Evolutionary conservation across 1,139 yeast species (phyloP).

Genomic region (Pichia sp.): DNA sequence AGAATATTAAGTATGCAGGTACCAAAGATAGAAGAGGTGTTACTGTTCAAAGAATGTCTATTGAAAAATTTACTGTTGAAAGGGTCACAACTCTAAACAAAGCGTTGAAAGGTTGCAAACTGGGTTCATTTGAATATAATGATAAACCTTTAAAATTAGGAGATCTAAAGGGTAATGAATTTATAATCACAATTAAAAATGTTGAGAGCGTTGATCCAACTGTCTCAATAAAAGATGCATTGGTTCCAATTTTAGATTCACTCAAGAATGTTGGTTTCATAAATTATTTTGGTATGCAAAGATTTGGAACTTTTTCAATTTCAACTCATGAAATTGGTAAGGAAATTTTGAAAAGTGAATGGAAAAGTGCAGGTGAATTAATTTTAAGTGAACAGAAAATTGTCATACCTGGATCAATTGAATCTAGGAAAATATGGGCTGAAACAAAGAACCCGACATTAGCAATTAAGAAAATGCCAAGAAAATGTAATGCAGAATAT

Average conservation of each 20-base stretch:
- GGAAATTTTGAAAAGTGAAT: constrained; percentile 60
- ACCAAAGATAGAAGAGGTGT: constrained; percentile 96
- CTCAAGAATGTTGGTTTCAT: constrained; percentile 69
- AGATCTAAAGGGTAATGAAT: constrained; percentile 82
- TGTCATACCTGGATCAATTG: constrained; percentile 74
- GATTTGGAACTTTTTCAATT: constrained; percentile 92
- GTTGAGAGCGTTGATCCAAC: constrained; percentile 35
- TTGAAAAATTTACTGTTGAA: constrained; percentile 67
- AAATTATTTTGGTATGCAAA: constrained; percentile 93
- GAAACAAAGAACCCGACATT: constrained; percentile 58
- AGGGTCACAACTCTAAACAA: constrained; percentile 72
- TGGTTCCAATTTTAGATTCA: constrained; percentile 50
- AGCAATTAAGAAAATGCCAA: constrained; percentile 75
- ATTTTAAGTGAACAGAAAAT: constrained; percentile 80
- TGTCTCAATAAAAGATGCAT: constrained; percentile 35
- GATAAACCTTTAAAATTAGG: constrained; percentile 66
- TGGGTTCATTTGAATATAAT: constrained; percentile 73
- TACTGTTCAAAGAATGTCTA: constrained; percentile 77
- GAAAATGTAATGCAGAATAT: constrained; percentile 78
- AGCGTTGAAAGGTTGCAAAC: constrained; percentile 61
- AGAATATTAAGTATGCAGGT: constrained; percentile 76
- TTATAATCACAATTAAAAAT: constrained; percentile 75
- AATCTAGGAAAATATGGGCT: constrained; percentile 78
- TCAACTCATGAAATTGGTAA: constrained; percentile 87
- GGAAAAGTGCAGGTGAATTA: constrained; percentile 73